A percentile compares a stretch with the other conserved stretches of the same genome.
Conservation (phyloP, 2,329 filamentous ascomycete species). For the Atkinsonella hypoxylon region DNA sequence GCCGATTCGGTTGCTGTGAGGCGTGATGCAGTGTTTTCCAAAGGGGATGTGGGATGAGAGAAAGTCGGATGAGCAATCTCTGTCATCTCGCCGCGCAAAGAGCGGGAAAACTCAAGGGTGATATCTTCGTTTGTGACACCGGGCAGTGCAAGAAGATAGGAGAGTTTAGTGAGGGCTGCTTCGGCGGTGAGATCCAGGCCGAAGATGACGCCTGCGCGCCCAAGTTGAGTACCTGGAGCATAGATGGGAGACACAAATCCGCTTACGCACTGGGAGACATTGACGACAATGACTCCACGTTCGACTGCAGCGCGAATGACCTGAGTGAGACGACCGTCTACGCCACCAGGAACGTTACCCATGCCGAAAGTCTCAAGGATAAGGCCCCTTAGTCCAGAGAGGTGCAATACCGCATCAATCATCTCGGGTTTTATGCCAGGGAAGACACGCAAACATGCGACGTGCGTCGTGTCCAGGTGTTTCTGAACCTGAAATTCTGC, state of each 20-base stretch:
- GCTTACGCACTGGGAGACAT: conserved; percentile 78
- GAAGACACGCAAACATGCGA: conserved; percentile 81
- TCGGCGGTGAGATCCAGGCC: conserved; percentile 84
- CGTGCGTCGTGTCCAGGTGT: conserved; percentile 73
- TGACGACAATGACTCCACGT: conserved; percentile 76
- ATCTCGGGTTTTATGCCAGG: conserved; percentile 90
- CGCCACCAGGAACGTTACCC: conserved; percentile 76
- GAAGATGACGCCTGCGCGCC: conserved; percentile 75
- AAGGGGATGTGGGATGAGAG: conserved; percentile 53
- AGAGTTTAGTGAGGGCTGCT: conserved; percentile 81
- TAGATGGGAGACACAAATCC: conserved; percentile 71
- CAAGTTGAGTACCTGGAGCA: conserved; percentile 64
- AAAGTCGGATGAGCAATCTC: conserved; percentile 63
- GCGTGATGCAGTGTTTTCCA: conserved; percentile 29
- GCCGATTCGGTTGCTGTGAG: conserved; percentile 44
- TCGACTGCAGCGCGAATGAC: conserved; percentile 67
- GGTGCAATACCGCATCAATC: conserved; percentile 69
- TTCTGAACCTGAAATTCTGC: conserved; percentile 63
- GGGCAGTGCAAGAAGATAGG: conserved; percentile 65
- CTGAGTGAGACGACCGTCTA: conserved; percentile 65
- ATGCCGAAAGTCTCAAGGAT: conserved; percentile 89
- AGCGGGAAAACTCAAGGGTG: conserved; percentile 56
- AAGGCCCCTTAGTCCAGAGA: conserved; percentile 67
- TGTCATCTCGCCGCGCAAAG: conserved; percentile 76
- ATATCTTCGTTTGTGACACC: conserved; percentile 54